Evolutionary conservation across 2,329 filamentous ascomycete species (phyloP).

Genomic region (Metarhizium anisopliae): DNA sequence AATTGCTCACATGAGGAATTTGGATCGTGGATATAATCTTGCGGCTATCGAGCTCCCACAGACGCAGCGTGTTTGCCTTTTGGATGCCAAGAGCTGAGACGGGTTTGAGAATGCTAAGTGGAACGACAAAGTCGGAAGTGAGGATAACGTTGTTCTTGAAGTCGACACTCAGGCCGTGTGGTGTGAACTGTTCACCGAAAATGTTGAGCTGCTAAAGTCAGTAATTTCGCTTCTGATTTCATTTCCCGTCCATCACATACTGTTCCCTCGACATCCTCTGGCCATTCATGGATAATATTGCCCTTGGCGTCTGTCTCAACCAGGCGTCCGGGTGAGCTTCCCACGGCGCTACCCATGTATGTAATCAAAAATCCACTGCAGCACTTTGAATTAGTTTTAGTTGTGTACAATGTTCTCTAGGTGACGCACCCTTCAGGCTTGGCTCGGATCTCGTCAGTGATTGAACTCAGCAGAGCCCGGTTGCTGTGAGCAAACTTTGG

Average conservation of each 20-base stretch:
- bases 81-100: constrained; percentile 36
- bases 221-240: not conserved
- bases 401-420: rapidly evolving
- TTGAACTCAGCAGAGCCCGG: constrained; percentile 48
- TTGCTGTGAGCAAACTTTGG: constrained; percentile 52
- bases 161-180: constrained; percentile 50
- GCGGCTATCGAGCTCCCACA: constrained; percentile 45
- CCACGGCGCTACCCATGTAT: constrained; percentile 51
- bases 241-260: constrained; percentile 2
- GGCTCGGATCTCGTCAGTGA: constrained; percentile 53
- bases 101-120: constrained; percentile 52
- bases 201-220: constrained; percentile 34
- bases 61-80: constrained; percentile 46
- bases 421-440: constrained; percentile 44
- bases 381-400: not conserved
- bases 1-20: constrained; percentile 40
- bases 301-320: constrained; percentile 50
- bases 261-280: constrained; percentile 42
- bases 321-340: constrained; percentile 49
- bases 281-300: constrained; percentile 55
- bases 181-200: constrained; percentile 50
- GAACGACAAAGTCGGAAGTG: constrained; percentile 55
- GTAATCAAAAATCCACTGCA: constrained; percentile 48
- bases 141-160: constrained; percentile 48
- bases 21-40: constrained; percentile 52